Conservation (phyloP, 225 moss, liverwort and hornwort species). For the Polytrichum formosum region DNA sequence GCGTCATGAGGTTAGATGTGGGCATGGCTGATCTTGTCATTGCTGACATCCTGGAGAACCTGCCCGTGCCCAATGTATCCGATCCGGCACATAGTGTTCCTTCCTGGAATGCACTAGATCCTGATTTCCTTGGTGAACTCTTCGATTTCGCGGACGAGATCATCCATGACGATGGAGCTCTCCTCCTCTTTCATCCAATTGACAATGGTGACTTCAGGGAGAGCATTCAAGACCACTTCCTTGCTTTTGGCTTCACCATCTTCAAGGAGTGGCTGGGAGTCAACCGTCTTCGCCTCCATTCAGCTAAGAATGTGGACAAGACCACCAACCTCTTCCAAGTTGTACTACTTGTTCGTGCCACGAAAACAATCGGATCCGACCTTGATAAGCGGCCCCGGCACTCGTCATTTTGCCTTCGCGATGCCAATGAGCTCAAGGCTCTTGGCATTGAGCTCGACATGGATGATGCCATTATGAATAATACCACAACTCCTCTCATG, state of each 20-base stretch:
- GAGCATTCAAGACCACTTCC: neutral
- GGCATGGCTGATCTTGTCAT: no score
- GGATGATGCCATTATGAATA: no score
- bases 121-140: neutral
- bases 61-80: neutral
- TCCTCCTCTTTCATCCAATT: neutral
- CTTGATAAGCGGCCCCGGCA: no score
- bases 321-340: no score
- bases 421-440: neutral
- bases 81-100: neutral
- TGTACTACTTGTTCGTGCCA: neutral
- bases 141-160: constrained; percentile 3
- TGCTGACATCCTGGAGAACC: neutral
- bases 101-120: neutral
- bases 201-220: neutral
- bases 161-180: neutral
- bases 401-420: neutral
- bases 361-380: neutral
- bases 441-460: neutral
- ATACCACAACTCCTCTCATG: no score
- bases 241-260: neutral
- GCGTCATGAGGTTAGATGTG: neutral
- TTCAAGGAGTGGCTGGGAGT: neutral
- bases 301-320: no score
- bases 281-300: no score